Evolutionary conservation across 73 alveolate genomes (phyloP), one percentile per base, ranked within the genome.

Genomic region (Paramecium sexaurelia): DNA sequence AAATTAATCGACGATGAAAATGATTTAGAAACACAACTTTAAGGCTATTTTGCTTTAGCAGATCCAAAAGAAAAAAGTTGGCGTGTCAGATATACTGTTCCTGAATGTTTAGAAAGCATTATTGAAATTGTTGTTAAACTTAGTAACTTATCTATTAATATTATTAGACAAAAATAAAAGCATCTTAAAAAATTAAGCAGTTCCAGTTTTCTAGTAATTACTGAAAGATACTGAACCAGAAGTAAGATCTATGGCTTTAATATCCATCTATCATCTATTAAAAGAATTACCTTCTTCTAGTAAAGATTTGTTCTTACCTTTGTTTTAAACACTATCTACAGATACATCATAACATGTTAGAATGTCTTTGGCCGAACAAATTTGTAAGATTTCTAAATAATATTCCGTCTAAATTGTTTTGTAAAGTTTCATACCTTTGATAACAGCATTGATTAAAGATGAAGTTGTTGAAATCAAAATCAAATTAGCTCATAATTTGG

Each of bases 51-150:
- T 13, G 78, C 41, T 13, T 36, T 88, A 26, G 85, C 87, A 24
- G 87, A 88, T 82, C 83, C 47, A 6, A 69, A 66, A 41, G 75
- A 88, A 36, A 88, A 88, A 73, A 88, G 94, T n/a, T 88, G 94
- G 94, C 75, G 94, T 39, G 87, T 88, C 7, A 36, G 94, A 68
- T 88, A 88, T 26, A 82, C 94, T 11, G 94, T 88, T 24, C 91
- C 94, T 8, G 94, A 88, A 71, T 75, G 55, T 69, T 71, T 88
- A 22, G 91, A 61, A 39, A 40, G 61, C 9, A 75, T 88, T 22
- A 55, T 88, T 22, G 83, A 88, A 9, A 73, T 55, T 15, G 37
- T 86, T 22, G 71, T 71, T 10, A 86, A 33, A 36, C 2, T 45
- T 26, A 51, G 71, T 83, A 45, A 83, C 8, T 20, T 5, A n/a